Evolutionary conservation across 1,139 yeast species (phyloP).

Genomic region (Entelexis paramagnoliae): DNA sequence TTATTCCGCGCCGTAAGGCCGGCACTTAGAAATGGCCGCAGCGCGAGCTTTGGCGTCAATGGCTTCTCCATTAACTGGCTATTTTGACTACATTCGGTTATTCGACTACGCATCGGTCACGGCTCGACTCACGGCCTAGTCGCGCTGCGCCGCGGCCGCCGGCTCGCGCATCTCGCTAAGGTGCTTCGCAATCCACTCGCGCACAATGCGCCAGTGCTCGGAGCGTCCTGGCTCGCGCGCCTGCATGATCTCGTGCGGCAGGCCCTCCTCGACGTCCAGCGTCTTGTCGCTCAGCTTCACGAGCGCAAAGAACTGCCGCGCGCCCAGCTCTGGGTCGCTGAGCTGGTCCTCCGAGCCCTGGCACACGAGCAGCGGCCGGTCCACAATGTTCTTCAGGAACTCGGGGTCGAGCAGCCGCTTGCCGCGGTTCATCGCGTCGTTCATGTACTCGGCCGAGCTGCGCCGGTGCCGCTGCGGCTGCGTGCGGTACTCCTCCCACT

Average conservation of each 20-base stretch:
- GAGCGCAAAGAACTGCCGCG: conserved; percentile 16
- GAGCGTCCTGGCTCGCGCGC: conserved; percentile 37
- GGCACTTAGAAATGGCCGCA: too few relatives aligned
- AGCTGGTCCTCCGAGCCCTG: conserved; percentile 41
- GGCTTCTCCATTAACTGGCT: too few relatives aligned
- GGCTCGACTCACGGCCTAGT: too few relatives aligned
- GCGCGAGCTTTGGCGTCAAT: too few relatives aligned
- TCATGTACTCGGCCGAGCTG: conserved; percentile 44
- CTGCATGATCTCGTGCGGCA: conserved; percentile 30
- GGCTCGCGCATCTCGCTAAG: not conserved
- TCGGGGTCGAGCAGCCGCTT: conserved; percentile 39
- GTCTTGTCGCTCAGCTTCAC: conserved; percentile 31
- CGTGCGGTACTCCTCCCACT: conserved; percentile 24
- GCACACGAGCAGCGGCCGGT: conserved; percentile 41
- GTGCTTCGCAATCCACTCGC: conserved; percentile 35
- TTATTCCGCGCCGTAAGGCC: too few relatives aligned
- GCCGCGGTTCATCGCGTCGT: conserved; percentile 62
- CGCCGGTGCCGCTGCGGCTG: conserved; percentile 33
- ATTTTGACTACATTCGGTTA: too few relatives aligned
- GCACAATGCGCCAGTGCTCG: conserved; percentile 33
- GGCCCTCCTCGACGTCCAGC: conserved; percentile 32
- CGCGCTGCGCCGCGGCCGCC: too few relatives aligned
- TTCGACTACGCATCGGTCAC: too few relatives aligned
- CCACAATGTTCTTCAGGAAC: conserved; percentile 38
- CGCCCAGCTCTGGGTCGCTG: conserved; percentile 19